Evolutionary conservation across 75 land plant species (phyloP).

Genomic region (Picea sitchensis): DNA sequence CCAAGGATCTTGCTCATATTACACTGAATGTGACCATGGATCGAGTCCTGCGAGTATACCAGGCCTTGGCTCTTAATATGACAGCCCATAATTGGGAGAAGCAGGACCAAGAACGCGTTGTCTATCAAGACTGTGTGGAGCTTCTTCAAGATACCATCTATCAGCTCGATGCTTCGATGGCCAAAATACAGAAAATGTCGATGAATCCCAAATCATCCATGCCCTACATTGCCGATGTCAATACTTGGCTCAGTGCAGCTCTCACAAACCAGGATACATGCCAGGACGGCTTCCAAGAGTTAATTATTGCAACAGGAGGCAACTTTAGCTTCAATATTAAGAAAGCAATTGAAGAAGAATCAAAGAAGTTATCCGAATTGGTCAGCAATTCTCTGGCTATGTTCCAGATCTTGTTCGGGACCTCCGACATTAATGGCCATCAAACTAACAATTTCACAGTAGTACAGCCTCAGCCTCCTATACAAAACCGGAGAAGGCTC

Average conservation of each 20-base stretch:
- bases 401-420: background rate
- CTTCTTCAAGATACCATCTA: background rate
- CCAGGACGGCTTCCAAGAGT: slow-evolving; percentile 13
- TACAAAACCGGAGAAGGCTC: background rate
- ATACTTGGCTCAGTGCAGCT: slow-evolving; percentile 36
- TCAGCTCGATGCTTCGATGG: background rate
- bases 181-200: background rate
- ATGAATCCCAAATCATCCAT: background rate
- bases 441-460: background rate
- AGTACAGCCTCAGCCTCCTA: background rate
- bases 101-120: background rate
- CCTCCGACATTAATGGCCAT: background rate
- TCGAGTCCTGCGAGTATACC: background rate
- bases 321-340: background rate
- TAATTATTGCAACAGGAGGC: background rate
- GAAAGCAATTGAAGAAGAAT: no score
- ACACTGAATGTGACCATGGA: background rate
- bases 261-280: slow-evolving; percentile 31
- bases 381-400: slow-evolving; percentile 8
- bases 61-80: no score
- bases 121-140: background rate
- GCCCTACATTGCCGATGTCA: slow-evolving; percentile 9
- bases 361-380: background rate
- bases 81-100: no score
- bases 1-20: slow-evolving; percentile 4